Percentiles rank a stretch among this genome's conserved stretches.
phyloP scores from a whole-genome alignment of 2,329 filamentous ascomycete genomes.

The Fusarium sp. region DNA sequence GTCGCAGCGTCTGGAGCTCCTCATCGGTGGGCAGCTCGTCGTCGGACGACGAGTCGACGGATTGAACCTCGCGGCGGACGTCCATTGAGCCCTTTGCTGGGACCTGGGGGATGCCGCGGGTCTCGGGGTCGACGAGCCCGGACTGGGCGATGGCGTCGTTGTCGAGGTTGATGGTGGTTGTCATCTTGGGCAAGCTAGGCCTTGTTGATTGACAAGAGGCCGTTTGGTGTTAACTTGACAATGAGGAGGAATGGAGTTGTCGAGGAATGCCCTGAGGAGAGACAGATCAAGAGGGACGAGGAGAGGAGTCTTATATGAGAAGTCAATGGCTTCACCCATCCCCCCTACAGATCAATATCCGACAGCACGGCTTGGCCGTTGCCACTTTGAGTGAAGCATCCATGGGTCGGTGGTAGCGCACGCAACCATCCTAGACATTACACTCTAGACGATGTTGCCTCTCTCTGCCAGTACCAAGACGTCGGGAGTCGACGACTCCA shows the following conservation, averaged over 20 bases:
- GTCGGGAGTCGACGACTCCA: background rate
- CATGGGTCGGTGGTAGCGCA: background rate
- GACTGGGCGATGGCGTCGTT: slow-evolving; percentile 52
- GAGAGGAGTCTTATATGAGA: slow-evolving; percentile 26
- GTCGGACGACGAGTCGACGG: slow-evolving; percentile 42
- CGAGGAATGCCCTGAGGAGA: background rate
- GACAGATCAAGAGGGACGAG: background rate
- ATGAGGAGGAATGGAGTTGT: slow-evolving; percentile 1
- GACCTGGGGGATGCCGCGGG: slow-evolving; percentile 43
- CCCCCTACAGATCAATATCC: slow-evolving; percentile 11
- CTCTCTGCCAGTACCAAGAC: background rate
- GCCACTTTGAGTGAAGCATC: slow-evolving; percentile 18
- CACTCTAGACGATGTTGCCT: background rate
- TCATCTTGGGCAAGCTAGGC: slow-evolving; percentile 45
- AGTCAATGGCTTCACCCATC: background rate
- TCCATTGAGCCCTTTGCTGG: slow-evolving; percentile 48
- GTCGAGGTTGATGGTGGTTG: slow-evolving; percentile 52
- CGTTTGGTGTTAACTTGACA: background rate
- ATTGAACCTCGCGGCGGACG: slow-evolving; percentile 38
- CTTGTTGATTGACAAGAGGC: background rate
- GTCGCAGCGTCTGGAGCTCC: slow-evolving; percentile 70
- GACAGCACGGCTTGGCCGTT: slow-evolving; percentile 30
- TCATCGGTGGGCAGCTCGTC: slow-evolving; percentile 67
- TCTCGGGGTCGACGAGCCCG: slow-evolving; percentile 49
- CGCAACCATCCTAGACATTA: slow-evolving; percentile 9